Evolutionary conservation across 2,329 filamentous ascomycete genomes (phyloP), one percentile per base, ranked within the genome.

Genomic region (Epicoccum sorghinum): DNA sequence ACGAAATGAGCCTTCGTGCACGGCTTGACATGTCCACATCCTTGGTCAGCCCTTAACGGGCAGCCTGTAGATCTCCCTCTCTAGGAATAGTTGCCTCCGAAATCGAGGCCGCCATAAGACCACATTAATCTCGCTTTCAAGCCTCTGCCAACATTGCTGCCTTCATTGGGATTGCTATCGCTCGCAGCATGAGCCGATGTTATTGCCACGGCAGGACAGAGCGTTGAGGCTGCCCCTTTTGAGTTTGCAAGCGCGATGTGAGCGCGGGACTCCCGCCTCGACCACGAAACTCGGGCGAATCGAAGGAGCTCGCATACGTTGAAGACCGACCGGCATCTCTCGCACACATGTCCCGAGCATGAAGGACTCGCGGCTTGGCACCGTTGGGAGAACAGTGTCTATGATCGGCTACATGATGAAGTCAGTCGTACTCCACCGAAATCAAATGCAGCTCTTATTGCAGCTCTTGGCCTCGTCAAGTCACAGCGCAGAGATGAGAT

Each of bases 21-120:
- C 62, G 58, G 58, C 44, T 63, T 61, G 60, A 58, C 64, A 58
- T 22, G 41, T 50, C 56, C 62, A 50, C 32, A 47, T 47, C 52
- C 60, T 57, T 54, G 56, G 52, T 55, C 54, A 35, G 40, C 22
- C 50, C 53, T 57, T 63, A 66, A 66, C 63, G 61, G 27, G 58
- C 57, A 61, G 61, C 61, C 54, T 65, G 57, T 50, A 47, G 49
- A 62, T 61, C 54, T 40, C 52, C 53, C 42, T 57, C 57, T 52
- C 51, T 50, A 56, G 61, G 24, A 30, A 41, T 32, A 33, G 41
- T 41, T 33, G 40, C 41, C 56, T 51, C 58, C 49, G 47, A 55
- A 47, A 61, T 53, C 47, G 47, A 46, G 52, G 42, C 52, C 52
- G 52, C 55, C 52, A 46, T 50, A 57, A 59, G 52, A 24, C 59